These are phyloP conservation scores for Tubosaeta brunneosetosa DNA, from an alignment of 768 basidiomycete species.

Conservation along the genomic window DNA sequence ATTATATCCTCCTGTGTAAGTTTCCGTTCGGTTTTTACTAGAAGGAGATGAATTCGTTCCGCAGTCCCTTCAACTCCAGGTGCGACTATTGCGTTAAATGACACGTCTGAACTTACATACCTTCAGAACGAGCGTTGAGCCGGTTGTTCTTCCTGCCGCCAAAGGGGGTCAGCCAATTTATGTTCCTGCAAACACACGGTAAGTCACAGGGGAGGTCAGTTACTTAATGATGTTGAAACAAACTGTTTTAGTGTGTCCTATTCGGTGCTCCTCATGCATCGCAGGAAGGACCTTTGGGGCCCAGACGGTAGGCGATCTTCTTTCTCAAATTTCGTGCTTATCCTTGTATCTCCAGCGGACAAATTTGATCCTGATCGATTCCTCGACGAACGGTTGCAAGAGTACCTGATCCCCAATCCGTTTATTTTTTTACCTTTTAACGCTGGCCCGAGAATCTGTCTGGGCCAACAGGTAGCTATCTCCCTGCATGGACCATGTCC, in stretches of 20 bases:
- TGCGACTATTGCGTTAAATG: background rate
- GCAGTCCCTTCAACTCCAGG: conserved; percentile 25
- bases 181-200: conserved; percentile 32
- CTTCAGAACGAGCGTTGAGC: conserved; percentile 21
- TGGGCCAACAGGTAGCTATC: conserved; percentile 34
- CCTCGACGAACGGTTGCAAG: conserved; percentile 54
- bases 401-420: conserved; percentile 53
- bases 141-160: conserved; percentile 20
- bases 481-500: background rate
- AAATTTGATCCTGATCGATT: conserved; percentile 66
- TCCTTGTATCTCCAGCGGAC: conserved; percentile 35
- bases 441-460: conserved; percentile 36
- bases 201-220: background rate
- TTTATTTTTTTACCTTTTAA: conserved; percentile 45
- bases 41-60: background rate
- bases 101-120: background rate
- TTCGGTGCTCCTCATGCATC: conserved; percentile 53
- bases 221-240: background rate
- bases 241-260: conserved; percentile 35
- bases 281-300: conserved; percentile 37
- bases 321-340: background rate
- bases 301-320: conserved; percentile 45
- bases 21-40: background rate
- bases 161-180: conserved; percentile 29
- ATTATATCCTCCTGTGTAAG: conserved; percentile 30